phyloP scores from a whole-genome alignment of 805 yeast species.

The Kockiozyma suomiensis region DNA sequence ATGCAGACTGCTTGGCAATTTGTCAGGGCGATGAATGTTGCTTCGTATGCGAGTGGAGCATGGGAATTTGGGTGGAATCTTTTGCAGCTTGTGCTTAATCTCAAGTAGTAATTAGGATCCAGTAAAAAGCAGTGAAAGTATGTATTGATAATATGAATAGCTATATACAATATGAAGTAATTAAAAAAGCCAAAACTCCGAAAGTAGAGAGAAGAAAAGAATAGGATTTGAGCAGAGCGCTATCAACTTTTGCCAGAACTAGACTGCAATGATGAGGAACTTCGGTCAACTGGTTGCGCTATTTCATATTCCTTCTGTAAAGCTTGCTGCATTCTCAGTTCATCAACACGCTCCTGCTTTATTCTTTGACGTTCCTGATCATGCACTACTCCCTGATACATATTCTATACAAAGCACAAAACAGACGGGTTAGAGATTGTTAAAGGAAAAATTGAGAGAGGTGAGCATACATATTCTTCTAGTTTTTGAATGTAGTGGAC shows the following conservation, averaged over 20 bases:
- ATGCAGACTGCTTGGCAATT: slow-evolving; percentile 86
- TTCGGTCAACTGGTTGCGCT: slow-evolving; percentile 31
- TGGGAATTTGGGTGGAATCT: slow-evolving; percentile 58
- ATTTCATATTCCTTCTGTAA: slow-evolving; percentile 34
- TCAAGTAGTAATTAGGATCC: no score
- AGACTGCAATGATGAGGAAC: no score
- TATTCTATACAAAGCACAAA: slow-evolving; percentile 14
- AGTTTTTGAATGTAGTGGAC: slow-evolving; percentile 34
- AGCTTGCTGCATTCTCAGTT: slow-evolving; percentile 31
- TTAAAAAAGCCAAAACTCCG: neutral
- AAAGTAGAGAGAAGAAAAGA: no score
- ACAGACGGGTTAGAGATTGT: neutral
- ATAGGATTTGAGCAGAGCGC: no score
- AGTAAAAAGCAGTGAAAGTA: neutral
- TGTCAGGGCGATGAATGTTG: slow-evolving; percentile 76
- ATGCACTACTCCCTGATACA: slow-evolving; percentile 35
- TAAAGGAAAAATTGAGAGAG: neutral
- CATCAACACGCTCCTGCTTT: slow-evolving; percentile 33
- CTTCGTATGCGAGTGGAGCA: slow-evolving; percentile 68
- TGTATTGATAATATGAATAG: neutral
- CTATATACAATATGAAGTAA: slow-evolving; percentile 12
- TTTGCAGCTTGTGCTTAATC: slow-evolving; percentile 12
- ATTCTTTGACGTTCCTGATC: slow-evolving; percentile 35
- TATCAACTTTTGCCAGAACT: no score
- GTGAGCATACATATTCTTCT: slow-evolving; percentile 30